Evolutionary conservation across 352 stramenopile species (phyloP), one percentile per base, ranked within the genome.

Genomic region (Pythium aphanidermatum): DNA sequence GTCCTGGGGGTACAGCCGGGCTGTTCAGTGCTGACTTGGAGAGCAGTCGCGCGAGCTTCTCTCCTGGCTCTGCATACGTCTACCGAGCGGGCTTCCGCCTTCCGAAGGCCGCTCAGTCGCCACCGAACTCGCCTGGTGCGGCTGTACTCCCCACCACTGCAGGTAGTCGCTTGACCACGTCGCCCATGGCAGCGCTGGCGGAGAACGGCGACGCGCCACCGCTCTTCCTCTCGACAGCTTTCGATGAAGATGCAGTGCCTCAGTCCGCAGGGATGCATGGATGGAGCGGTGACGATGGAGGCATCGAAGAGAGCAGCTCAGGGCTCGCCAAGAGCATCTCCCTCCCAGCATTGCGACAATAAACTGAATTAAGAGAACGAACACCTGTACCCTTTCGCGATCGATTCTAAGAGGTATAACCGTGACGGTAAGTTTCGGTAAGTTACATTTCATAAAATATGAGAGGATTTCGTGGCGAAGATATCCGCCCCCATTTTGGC

Each of bases 321-420:
- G 50, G 42, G 23, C 50, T 64, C 20, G 29, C 55, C 48, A 64
- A 64, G 48, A 58, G 48, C 30, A 58, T 64, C 20, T 64, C 55
- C 6, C 37, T 64, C 2, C 55, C 55, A n/a, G 49, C 49, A 9
- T 38, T 64, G 8, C 48, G 49, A 14, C 48, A 56, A 19, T 37
- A 42, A 12, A 3, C 16, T 30, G 4, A 40, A 38, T 40, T 11
- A 16, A 5, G 8, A 8, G n/a, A n/a, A n/a, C n/a, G n/a, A n/a
- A n/a, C n/a, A n/a, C n/a, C 13, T 13, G 23, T 26, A 26, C 20
- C 37, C 6, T 33, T 55, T 61, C 13, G 41, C 3, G 32, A 62
- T 57, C 13, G n/a, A 20, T 25, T 38, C 30, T 25, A n/a, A 50
- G 13, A 43, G 29, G 19, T 28, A 19, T 7, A 28, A 24, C 29